Evolutionary conservation across 768 basidiomycete genomes (phyloP).

Genomic region (Termitomyces sp.): DNA sequence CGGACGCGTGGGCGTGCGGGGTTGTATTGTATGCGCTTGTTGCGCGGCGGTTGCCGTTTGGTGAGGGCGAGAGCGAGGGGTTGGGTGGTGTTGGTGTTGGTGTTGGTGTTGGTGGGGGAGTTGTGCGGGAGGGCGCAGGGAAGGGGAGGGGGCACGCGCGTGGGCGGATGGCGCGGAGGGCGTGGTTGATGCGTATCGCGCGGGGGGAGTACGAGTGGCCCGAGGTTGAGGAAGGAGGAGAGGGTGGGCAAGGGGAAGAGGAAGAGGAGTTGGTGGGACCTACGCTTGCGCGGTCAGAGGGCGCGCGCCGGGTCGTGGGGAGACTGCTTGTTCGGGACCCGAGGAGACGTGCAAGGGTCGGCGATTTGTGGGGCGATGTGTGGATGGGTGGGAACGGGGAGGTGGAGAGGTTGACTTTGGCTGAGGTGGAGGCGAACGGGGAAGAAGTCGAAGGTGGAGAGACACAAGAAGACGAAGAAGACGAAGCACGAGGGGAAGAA

Average conservation of each 20-base stretch:
- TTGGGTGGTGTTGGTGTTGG: background rate
- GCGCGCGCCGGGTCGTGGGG: slow-evolving; percentile 50
- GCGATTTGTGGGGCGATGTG: slow-evolving; percentile 54
- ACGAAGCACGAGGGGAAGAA: too few species aligned
- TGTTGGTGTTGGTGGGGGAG: slow-evolving; percentile 16
- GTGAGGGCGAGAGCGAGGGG: slow-evolving; percentile 29
- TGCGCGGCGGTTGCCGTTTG: slow-evolving; percentile 72
- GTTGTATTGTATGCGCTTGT: slow-evolving; percentile 81
- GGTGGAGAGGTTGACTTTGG: too few species aligned
- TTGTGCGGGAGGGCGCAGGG: slow-evolving; percentile 16
- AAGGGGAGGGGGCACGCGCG: slow-evolving; percentile 5
- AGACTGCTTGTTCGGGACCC: slow-evolving; percentile 68
- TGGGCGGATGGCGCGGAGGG: slow-evolving; percentile 35
- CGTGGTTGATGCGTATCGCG: slow-evolving; percentile 75
- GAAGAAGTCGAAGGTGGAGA: background rate
- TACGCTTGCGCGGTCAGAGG: slow-evolving; percentile 32
- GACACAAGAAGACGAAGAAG: too few species aligned
- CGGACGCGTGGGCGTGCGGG: slow-evolving; percentile 66
- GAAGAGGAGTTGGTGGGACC: slow-evolving; percentile 22
- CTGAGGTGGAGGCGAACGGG: too few species aligned
- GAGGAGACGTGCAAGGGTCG: slow-evolving; percentile 49
- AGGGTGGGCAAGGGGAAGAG: too few species aligned
- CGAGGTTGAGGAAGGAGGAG: background rate
- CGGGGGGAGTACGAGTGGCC: slow-evolving; percentile 79
- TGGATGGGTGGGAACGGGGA: too few species aligned